phyloP scores from a whole-genome alignment of 495 filamentous ascomycete genomes.

The Neurospora pannonica region DNA sequence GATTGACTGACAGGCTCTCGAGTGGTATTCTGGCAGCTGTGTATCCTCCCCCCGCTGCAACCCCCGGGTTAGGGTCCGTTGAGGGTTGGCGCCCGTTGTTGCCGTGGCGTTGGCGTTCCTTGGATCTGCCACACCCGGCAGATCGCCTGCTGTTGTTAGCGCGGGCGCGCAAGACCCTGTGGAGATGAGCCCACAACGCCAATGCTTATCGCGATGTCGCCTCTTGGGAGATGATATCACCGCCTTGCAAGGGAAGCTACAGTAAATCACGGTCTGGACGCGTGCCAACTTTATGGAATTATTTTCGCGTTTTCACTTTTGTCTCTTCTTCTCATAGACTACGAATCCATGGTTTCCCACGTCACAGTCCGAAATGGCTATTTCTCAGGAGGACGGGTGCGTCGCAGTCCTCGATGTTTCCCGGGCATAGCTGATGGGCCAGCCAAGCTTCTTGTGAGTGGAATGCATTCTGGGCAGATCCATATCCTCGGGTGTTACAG shows the following conservation, averaged over 20 bases:
- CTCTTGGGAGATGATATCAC: neutral
- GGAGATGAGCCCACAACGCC: neutral
- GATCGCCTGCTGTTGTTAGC: neutral
- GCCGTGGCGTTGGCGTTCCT: neutral
- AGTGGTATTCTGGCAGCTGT: too few species aligned
- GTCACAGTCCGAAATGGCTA: too few species aligned
- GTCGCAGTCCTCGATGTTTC: neutral
- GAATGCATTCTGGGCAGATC: neutral
- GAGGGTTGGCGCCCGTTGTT: neutral
- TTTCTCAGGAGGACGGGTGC: too few species aligned
- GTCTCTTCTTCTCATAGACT: neutral
- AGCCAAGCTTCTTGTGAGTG: neutral
- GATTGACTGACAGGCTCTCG: neutral
- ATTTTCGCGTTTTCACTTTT: neutral
- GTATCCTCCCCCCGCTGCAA: too few species aligned
- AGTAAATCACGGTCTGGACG: neutral
- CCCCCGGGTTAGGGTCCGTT: neutral
- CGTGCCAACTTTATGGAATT: neutral
- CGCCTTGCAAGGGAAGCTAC: neutral
- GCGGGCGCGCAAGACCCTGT: neutral
- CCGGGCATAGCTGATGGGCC: neutral
- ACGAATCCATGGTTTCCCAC: too few species aligned
- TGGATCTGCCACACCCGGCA: neutral
- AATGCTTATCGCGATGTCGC: neutral
- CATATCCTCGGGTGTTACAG: neutral